phyloP scores from a whole-genome alignment of 352 stramenopile species.

The Globisporangium mamillatum region DNA sequence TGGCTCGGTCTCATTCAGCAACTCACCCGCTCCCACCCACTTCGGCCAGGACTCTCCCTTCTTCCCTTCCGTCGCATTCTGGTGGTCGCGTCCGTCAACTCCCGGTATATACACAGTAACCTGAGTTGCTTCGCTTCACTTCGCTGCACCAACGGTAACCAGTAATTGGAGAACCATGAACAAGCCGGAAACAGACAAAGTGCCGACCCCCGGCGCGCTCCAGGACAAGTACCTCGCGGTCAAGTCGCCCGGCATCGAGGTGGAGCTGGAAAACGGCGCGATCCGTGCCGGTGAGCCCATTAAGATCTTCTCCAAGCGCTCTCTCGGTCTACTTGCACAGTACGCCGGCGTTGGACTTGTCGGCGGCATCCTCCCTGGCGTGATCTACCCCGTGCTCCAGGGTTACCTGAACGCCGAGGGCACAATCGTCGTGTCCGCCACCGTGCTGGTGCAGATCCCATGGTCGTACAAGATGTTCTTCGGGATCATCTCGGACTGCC shows the following conservation, averaged over 20 bases:
- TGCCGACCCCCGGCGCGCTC: slow-evolving; percentile 1
- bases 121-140: not conserved
- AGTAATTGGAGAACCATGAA: not conserved
- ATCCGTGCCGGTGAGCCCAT: slow-evolving; percentile 29
- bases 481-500: slow-evolving; percentile 57
- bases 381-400: slow-evolving; percentile 61
- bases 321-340: slow-evolving; percentile 42
- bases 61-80: not conserved
- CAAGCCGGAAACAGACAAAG: not conserved
- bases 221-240: slow-evolving; percentile 13
- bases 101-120: not conserved
- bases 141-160: too few relatives aligned
- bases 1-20: slow-evolving; percentile 6
- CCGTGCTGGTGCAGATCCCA: slow-evolving; percentile 43
- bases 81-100: slow-evolving; percentile 6
- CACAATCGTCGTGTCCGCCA: slow-evolving; percentile 48
- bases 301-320: slow-evolving; percentile 28
- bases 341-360: slow-evolving; percentile 59
- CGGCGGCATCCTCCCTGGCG: slow-evolving; percentile 35
- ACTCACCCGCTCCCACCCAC: not conserved
- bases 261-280: slow-evolving; percentile 27
- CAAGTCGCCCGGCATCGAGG: slow-evolving; percentile 13
- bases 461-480: slow-evolving; percentile 66
- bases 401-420: slow-evolving; percentile 57
- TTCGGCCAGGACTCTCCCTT: not conserved